These are phyloP conservation scores for Claviceps arundinis DNA, from an alignment of 2,329 filamentous ascomycete species.

Conservation along the genomic window DNA sequence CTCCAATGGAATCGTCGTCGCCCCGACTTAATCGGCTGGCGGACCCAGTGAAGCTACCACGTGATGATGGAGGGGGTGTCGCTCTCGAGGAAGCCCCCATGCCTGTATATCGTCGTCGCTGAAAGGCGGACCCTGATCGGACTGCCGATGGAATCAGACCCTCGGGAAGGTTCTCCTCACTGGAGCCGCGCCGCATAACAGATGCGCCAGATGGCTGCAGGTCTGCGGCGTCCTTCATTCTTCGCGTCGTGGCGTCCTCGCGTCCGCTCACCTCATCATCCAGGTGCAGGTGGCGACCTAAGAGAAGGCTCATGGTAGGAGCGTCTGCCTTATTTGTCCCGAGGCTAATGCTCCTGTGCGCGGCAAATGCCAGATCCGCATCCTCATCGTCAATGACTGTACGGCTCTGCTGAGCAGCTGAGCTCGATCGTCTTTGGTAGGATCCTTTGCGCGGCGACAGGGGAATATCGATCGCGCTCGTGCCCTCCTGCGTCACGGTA, in stretches of 20 bases:
- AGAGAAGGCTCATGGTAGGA: conserved; percentile 50
- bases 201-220: conserved; percentile 25
- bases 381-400: conserved; percentile 44
- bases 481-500: conserved; percentile 35
- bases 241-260: conserved; percentile 8
- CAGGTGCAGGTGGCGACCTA: conserved; percentile 30
- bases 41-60: conserved; percentile 32
- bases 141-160: conserved; percentile 25
- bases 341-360: conserved; percentile 53
- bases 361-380: conserved; percentile 44
- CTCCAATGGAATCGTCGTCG: conserved; percentile 42
- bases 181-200: conserved; percentile 27
- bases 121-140: conserved; percentile 31
- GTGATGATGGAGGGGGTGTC: conserved; percentile 30
- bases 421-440: conserved; percentile 52
- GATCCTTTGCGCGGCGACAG: conserved; percentile 49
- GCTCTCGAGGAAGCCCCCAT: conserved; percentile 22
- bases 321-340: conserved; percentile 52
- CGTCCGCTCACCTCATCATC: conserved; percentile 18
- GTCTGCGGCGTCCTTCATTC: conserved; percentile 29
- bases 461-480: conserved; percentile 60
- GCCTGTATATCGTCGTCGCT: conserved; percentile 32
- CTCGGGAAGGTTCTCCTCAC: conserved; percentile 33
- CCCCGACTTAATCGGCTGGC: conserved; percentile 24
- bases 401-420: conserved; percentile 51